These are phyloP conservation scores for Vigna radiata DNA, from an alignment of 306 rosid species.

Conservation along the genomic window DNA sequence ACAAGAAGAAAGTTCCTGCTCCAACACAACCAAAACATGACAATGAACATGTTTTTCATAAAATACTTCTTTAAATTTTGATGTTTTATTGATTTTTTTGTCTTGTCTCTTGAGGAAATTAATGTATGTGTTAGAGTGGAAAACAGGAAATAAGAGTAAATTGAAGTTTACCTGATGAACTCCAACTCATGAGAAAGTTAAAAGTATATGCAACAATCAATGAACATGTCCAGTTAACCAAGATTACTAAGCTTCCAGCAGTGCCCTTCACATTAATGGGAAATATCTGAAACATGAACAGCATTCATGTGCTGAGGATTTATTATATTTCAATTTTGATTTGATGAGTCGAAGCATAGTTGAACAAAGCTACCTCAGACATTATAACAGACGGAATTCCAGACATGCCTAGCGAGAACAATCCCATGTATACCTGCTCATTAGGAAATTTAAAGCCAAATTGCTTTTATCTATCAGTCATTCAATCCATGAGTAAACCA, in stretches of 20 bases:
- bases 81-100: background rate
- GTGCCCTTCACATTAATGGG: conserved; percentile 71
- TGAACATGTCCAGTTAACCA: conserved; percentile 58
- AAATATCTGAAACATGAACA: conserved; percentile 55
- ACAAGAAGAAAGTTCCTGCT: conserved; percentile 66
- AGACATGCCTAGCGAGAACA: conserved; percentile 74
- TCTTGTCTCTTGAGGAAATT: background rate
- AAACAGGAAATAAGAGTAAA: background rate
- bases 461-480: background rate
- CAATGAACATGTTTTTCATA: background rate
- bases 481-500: background rate
- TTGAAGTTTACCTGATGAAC: conserved; percentile 56
- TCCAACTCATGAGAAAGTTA: conserved; percentile 65
- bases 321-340: background rate
- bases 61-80: background rate
- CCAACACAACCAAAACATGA: background rate
- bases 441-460: background rate
- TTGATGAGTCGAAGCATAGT: background rate
- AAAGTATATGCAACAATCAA: conserved; percentile 66
- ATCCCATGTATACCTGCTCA: conserved; percentile 64
- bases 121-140: background rate
- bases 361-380: conserved; percentile 65
- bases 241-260: conserved; percentile 72
- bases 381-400: conserved; percentile 82
- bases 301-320: background rate